Evolutionary conservation across 2,329 filamentous ascomycete species (phyloP).

Genomic region (Diplodia intermedia): DNA sequence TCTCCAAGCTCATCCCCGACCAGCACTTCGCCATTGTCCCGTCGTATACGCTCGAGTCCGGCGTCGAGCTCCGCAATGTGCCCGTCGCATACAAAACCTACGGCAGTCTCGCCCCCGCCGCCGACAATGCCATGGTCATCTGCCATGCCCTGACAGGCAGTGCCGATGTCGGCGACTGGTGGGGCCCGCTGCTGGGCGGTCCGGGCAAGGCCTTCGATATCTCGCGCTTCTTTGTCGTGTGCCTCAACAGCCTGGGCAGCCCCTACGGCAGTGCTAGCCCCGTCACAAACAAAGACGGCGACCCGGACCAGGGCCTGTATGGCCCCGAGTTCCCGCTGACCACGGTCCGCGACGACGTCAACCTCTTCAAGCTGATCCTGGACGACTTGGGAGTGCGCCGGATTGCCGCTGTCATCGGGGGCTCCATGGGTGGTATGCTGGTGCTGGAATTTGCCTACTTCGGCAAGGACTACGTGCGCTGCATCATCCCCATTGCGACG

Average conservation of each 20-base stretch:
- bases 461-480: constrained; percentile 82
- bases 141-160: constrained; percentile 88
- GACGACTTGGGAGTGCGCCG: constrained; percentile 82
- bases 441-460: constrained; percentile 93
- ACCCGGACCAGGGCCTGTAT: constrained; percentile 76
- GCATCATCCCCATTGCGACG: constrained; percentile 82
- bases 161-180: constrained; percentile 86
- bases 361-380: constrained; percentile 79
- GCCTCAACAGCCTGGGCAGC: constrained; percentile 84
- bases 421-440: constrained; percentile 88
- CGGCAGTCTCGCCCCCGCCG: constrained; percentile 61
- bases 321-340: constrained; percentile 96
- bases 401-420: constrained; percentile 79
- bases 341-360: constrained; percentile 93
- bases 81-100: constrained; percentile 70
- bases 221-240: constrained; percentile 83
- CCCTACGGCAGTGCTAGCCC: constrained; percentile 89
- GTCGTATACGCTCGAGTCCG: constrained; percentile 90
- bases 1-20: constrained; percentile 82
- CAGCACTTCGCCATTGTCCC: constrained; percentile 88
- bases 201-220: constrained; percentile 81
- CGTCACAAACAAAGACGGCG: constrained; percentile 85
- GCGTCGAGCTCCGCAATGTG: constrained; percentile 79
- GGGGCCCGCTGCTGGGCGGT: constrained; percentile 81
- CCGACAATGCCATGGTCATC: constrained; percentile 70